Percentiles rank a stretch among this genome's conserved stretches.
phyloP scores from a whole-genome alignment of 805 yeast genomes.

The Schwanniomyces yamadae region DNA sequence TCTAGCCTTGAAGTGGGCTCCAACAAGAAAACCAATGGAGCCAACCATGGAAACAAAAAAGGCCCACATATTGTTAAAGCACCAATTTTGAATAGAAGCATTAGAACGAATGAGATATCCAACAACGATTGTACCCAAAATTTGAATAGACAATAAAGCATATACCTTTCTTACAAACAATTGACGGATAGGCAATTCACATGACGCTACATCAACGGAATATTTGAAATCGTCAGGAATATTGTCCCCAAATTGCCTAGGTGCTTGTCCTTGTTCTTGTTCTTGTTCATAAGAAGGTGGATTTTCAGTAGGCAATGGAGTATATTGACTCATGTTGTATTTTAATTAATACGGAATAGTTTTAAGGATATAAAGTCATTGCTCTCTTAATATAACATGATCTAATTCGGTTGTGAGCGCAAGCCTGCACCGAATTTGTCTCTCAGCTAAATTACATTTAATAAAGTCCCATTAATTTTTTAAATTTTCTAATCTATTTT shows the following conservation, averaged over 20 bases:
- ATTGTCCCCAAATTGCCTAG: slow-evolving; percentile 32
- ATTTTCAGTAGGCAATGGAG: slow-evolving; percentile 9
- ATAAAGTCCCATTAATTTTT: too few relatives aligned
- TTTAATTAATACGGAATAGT: too few relatives aligned
- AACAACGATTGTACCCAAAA: slow-evolving; percentile 57
- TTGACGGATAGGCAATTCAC: slow-evolving; percentile 73
- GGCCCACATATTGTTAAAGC: slow-evolving; percentile 57
- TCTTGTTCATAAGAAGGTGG: slow-evolving; percentile 24
- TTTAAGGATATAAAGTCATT: too few relatives aligned
- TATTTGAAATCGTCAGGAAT: slow-evolving; percentile 81
- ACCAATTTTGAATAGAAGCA: slow-evolving; percentile 50
- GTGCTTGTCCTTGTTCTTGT: slow-evolving; percentile 12
- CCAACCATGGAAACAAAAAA: slow-evolving; percentile 56
- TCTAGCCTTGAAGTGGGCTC: slow-evolving; percentile 59
- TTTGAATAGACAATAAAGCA: slow-evolving; percentile 63
- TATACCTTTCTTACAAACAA: slow-evolving; percentile 79
- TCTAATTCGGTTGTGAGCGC: too few relatives aligned
- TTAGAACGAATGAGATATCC: slow-evolving; percentile 51
- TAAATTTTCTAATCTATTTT: too few relatives aligned
- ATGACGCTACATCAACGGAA: slow-evolving; percentile 71
- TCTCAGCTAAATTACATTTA: too few relatives aligned
- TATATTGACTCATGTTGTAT: slow-evolving; percentile 4
- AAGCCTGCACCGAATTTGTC: too few relatives aligned
- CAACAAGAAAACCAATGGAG: slow-evolving; percentile 63
- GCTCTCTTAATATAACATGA: too few relatives aligned